phyloP scores from a whole-genome alignment of 208 protist genomes.

The Acanthamoeba sp. region DNA sequence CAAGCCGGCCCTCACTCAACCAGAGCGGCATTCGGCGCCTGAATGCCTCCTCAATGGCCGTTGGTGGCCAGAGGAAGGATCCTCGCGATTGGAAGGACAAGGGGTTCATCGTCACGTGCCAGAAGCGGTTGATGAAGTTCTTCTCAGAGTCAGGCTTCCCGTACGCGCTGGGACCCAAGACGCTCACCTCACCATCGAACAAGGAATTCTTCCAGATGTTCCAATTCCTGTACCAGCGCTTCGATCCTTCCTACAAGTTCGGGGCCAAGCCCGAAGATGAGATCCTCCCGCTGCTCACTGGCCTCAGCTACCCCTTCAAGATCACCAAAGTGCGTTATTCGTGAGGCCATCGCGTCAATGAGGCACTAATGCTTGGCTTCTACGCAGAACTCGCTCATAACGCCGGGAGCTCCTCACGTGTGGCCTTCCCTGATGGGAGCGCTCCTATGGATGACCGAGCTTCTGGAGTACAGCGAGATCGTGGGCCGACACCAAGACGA shows the following conservation, averaged over 20 bases:
- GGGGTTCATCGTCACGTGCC: neutral
- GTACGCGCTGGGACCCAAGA: neutral
- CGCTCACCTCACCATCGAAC: neutral
- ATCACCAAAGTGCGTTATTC: neutral
- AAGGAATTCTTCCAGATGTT: constrained; percentile 35
- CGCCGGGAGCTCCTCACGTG: neutral
- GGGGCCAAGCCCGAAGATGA: neutral
- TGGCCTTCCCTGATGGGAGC: constrained; percentile 18
- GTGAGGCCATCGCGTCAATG: neutral
- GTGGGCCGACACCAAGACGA: constrained; percentile 1
- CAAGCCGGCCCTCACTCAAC: neutral
- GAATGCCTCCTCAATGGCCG: neutral
- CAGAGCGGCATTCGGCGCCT: neutral
- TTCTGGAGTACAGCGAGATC: neutral
- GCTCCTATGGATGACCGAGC: neutral
- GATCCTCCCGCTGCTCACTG: neutral
- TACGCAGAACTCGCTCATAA: neutral
- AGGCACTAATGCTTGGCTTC: no score
- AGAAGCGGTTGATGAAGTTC: constrained; percentile 15
- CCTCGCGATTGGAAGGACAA: constrained; percentile 22
- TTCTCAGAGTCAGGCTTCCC: neutral
- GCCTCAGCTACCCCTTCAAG: constrained; percentile 16
- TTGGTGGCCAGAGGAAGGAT: neutral
- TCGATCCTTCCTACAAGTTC: constrained; percentile 17
- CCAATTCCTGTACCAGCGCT: constrained; percentile 29